Conservation (phyloP, 2,329 filamentous ascomycete genomes). For the Diaporthe batatas region DNA sequence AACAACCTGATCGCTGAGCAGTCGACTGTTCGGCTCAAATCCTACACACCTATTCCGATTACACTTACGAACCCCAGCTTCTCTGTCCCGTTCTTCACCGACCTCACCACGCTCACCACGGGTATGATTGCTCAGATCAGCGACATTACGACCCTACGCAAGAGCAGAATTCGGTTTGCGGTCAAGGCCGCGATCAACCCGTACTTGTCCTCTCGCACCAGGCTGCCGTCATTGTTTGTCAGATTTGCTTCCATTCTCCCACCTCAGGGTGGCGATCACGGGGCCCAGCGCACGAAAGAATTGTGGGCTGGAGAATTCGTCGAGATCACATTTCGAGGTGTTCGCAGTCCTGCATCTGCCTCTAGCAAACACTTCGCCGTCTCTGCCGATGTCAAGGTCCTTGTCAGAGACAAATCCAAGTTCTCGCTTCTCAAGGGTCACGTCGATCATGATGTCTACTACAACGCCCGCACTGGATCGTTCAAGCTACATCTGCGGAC, state of each 20-base stretch:
- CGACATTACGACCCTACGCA: slow-evolving; percentile 63
- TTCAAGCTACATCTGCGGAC: slow-evolving; percentile 74
- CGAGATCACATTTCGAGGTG: slow-evolving; percentile 67
- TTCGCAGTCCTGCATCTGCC: slow-evolving; percentile 47
- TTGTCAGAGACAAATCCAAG: slow-evolving; percentile 65
- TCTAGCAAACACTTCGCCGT: slow-evolving; percentile 50
- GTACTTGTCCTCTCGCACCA: slow-evolving; percentile 58
- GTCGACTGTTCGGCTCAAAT: slow-evolving; percentile 52
- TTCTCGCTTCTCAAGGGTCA: slow-evolving; percentile 68
- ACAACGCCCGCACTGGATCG: slow-evolving; percentile 69
- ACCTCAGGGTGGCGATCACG: slow-evolving; percentile 43
- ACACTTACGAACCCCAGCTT: slow-evolving; percentile 54
- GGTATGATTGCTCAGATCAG: slow-evolving; percentile 65
- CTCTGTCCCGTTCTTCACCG: slow-evolving; percentile 65
- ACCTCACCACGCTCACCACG: slow-evolving; percentile 63
- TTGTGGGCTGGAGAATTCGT: slow-evolving; percentile 73
- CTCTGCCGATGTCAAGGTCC: slow-evolving; percentile 67
- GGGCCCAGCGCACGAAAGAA: slow-evolving; percentile 47
- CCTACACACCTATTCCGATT: slow-evolving; percentile 39
- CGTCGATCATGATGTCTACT: slow-evolving; percentile 73
- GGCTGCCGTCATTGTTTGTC: slow-evolving; percentile 62
- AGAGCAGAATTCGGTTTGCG: slow-evolving; percentile 57
- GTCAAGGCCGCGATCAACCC: slow-evolving; percentile 51
- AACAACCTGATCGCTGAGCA: slow-evolving; percentile 33
- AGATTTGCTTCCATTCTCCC: slow-evolving; percentile 61